phyloP scores from a whole-genome alignment of 2,329 filamentous ascomycete species.

The Aphanocladium album region DNA sequence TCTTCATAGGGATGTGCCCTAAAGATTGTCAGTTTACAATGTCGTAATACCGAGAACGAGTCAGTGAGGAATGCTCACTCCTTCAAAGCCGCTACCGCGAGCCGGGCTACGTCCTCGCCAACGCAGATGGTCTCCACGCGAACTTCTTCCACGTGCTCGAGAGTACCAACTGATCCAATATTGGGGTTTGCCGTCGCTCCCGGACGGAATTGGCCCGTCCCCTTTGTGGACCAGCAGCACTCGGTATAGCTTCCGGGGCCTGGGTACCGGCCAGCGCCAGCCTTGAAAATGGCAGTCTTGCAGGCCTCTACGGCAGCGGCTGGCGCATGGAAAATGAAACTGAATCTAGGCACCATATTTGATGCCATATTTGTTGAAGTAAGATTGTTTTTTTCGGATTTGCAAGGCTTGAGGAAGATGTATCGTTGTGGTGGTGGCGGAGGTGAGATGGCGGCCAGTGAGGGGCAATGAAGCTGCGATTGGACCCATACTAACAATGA shows the following conservation, averaged over 20 bases:
- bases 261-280: conserved; percentile 51
- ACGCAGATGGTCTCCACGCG: conserved; percentile 59
- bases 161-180: conserved; percentile 51
- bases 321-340: conserved; percentile 49
- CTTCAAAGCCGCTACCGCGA: conserved; percentile 60
- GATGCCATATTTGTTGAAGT: not conserved
- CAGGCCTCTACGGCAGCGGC: conserved; percentile 38
- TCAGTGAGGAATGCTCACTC: conserved; percentile 41
- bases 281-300: conserved; percentile 52
- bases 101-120: conserved; percentile 50
- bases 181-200: conserved; percentile 56
- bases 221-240: conserved; percentile 45
- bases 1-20: conserved; percentile 51
- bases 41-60: rapidly evolving
- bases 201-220: conserved; percentile 62
- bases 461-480: no score
- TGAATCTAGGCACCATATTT: conserved; percentile 19
- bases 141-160: conserved; percentile 57
- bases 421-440: no score
- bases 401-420: no score
- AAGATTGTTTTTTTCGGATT: no score
- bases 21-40: not conserved
- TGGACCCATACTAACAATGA: no score
- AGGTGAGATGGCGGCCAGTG: no score
- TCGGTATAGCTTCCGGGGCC: conserved; percentile 50